phyloP scores from a whole-genome alignment of 371 early-diverging fungal species.

The Funneliformis caledonium region DNA sequence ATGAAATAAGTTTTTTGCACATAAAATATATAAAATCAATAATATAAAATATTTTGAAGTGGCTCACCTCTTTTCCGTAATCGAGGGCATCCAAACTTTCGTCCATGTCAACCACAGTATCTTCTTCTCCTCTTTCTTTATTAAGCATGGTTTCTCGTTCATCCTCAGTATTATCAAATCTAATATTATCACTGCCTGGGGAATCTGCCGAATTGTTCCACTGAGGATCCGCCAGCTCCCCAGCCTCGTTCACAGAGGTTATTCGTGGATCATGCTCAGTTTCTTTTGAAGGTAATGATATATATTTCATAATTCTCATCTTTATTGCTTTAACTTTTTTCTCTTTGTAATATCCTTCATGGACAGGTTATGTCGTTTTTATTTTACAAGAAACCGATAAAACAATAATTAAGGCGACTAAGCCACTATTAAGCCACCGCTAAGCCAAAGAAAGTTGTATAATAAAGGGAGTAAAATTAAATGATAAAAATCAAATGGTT shows the following conservation, averaged over 20 bases:
- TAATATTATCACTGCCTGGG: background rate
- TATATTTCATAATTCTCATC: slow-evolving; percentile 22
- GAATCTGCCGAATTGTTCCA: background rate
- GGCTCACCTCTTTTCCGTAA: background rate
- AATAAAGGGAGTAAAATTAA: no score
- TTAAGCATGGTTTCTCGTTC: slow-evolving; percentile 17
- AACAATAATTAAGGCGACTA: background rate
- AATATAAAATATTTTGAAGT: background rate
- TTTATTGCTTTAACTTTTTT: background rate
- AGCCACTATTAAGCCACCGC: background rate
- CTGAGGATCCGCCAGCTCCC: background rate
- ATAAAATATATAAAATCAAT: background rate
- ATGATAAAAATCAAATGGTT: no score
- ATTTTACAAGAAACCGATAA: background rate
- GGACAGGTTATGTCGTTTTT: background rate
- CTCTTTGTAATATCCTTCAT: background rate
- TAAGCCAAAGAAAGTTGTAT: background rate
- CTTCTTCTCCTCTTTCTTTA: slow-evolving; percentile 22
- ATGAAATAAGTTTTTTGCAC: background rate
- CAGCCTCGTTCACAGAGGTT: background rate
- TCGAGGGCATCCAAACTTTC: background rate
- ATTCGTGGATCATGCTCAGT: background rate
- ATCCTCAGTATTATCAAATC: background rate
- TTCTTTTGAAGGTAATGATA: slow-evolving; percentile 12
- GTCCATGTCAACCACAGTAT: slow-evolving; percentile 28